These are phyloP conservation scores for Lumnitzera racemosa DNA, from an alignment of 345 rosid species.

Conservation along the genomic window DNA sequence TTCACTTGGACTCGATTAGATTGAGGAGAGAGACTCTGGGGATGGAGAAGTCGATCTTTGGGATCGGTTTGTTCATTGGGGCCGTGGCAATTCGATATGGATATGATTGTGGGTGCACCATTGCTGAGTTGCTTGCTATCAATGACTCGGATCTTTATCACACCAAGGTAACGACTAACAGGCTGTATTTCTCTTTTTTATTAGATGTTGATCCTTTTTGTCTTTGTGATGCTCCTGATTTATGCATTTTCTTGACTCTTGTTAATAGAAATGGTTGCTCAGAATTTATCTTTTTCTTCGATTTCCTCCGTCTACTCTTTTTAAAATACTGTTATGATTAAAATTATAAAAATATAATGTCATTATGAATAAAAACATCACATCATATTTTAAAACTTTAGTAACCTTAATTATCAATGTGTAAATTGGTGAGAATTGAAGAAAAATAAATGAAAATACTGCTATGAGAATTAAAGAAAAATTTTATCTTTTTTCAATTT, in stretches of 20 bases:
- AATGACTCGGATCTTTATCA: conserved; percentile 86
- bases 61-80: conserved; percentile 81
- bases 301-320: too few relatives aligned
- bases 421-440: too few relatives aligned
- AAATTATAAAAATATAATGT: too few relatives aligned
- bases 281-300: too few relatives aligned
- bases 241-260: neutral
- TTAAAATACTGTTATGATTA: too few relatives aligned
- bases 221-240: neutral
- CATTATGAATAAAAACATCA: too few relatives aligned
- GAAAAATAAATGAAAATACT: too few relatives aligned
- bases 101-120: conserved; percentile 62
- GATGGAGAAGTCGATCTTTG: conserved; percentile 75
- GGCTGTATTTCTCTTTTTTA: neutral
- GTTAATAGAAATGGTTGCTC: too few relatives aligned
- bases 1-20: conserved; percentile 73
- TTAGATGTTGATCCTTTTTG: neutral
- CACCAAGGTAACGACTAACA: conserved; percentile 41
- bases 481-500: too few relatives aligned
- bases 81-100: conserved; percentile 86
- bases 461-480: too few relatives aligned
- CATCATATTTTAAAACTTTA: too few relatives aligned
- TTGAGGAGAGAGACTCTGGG: conserved; percentile 62
- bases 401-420: too few relatives aligned
- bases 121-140: conserved; percentile 86